phyloP scores from a whole-genome alignment of 257 asterid species.

The Forsythia suspensa region DNA sequence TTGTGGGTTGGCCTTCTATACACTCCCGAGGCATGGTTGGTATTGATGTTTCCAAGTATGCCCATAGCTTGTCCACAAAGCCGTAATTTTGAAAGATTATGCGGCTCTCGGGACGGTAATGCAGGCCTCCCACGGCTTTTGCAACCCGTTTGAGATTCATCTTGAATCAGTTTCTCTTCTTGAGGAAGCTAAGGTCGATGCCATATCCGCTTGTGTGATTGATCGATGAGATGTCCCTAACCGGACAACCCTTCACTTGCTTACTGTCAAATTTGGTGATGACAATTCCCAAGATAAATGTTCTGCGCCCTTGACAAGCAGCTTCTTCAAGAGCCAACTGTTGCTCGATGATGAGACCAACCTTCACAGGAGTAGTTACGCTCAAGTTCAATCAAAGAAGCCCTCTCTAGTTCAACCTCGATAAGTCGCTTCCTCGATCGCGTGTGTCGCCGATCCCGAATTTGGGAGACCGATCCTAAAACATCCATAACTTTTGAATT shows the following conservation, averaged over 20 bases:
- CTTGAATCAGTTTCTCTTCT: constrained; percentile 57
- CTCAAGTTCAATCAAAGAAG: constrained; percentile 80
- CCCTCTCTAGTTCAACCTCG: constrained; percentile 88
- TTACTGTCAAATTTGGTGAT: constrained; percentile 88
- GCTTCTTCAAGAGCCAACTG: constrained; percentile 98
- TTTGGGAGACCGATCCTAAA: constrained; percentile 83
- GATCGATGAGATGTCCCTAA: constrained; percentile 89
- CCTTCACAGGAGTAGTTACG: constrained; percentile 86
- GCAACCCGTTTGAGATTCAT: constrained; percentile 73
- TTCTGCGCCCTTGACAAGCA: constrained; percentile 84
- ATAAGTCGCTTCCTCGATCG: constrained; percentile 86
- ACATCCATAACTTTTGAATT: constrained; percentile 81
- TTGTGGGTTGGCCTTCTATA: constrained; percentile 13
- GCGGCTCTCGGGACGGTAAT: constrained; percentile 59
- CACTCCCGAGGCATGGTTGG: constrained; percentile 60
- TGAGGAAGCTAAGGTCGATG: constrained; percentile 91
- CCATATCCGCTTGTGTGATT: constrained; percentile 67
- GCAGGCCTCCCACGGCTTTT: constrained; percentile 60
- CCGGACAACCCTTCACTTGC: constrained; percentile 86
- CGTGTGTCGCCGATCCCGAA: constrained; percentile 76
- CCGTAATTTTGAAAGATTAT: constrained; percentile 76
- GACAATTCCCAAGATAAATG: constrained; percentile 92
- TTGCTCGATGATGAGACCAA: constrained; percentile 84
- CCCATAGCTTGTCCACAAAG: constrained; percentile 87
- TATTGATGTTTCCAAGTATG: constrained; percentile 68